Evolutionary conservation across 2,329 filamentous ascomycete species (phyloP).

Genomic region (Fusarium temperatum): DNA sequence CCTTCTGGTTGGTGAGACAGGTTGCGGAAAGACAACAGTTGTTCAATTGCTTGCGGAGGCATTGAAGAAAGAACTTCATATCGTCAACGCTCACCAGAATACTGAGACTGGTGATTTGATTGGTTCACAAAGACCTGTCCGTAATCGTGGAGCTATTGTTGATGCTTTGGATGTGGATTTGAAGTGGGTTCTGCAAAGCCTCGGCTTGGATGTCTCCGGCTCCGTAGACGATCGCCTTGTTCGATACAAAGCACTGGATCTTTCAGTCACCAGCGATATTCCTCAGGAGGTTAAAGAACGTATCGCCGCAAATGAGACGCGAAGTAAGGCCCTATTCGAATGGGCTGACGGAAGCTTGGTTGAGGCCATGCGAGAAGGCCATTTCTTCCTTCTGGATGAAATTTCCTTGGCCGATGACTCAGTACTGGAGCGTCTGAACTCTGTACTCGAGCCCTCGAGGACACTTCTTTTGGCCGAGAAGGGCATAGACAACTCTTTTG

Average conservation of each 20-base stretch:
- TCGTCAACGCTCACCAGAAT: conserved; percentile 98
- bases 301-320: conserved; percentile 61
- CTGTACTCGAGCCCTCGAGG: conserved; percentile 88
- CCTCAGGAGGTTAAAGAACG: conserved; percentile 58
- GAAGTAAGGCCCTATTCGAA: conserved; percentile 89
- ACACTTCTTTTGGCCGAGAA: conserved; percentile 93
- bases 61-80: conserved; percentile 78
- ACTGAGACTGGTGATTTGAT: conserved; percentile 98
- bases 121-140: conserved; percentile 89
- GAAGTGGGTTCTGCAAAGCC: conserved; percentile 51
- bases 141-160: conserved; percentile 81
- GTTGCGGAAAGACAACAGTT: conserved; percentile 97
- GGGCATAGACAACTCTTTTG: conserved; percentile 82
- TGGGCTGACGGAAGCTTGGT: conserved; percentile 96
- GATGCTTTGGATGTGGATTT: conserved; percentile 73
- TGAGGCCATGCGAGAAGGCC: conserved; percentile 88
- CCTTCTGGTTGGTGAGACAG: conserved; percentile 93
- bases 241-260: conserved; percentile 61
- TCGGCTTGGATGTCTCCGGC: conserved; percentile 53
- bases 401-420: conserved; percentile 98
- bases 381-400: conserved; percentile 94
- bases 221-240: conserved; percentile 65
- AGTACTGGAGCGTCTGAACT: conserved; percentile 94
- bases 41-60: conserved; percentile 91
- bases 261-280: conserved; percentile 58